Percentiles rank a stretch among this genome's conserved stretches.
These are phyloP conservation scores for Pontederia crassipes DNA, from an alignment of 176 grass and related monocot genomes.

Conservation along the genomic window DNA sequence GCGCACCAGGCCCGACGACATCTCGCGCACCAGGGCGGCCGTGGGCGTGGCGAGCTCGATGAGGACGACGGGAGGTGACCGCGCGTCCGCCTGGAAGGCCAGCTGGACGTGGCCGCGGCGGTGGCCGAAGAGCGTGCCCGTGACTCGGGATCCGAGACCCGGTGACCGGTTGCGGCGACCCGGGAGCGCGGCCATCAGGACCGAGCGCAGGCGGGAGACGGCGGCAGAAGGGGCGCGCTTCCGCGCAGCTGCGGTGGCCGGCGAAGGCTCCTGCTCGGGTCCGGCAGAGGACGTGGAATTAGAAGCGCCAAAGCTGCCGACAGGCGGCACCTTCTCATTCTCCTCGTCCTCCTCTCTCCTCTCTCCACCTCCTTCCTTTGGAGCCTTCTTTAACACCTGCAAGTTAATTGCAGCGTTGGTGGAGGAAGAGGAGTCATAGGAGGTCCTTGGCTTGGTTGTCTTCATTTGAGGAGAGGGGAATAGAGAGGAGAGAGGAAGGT, in stretches of 20 bases:
- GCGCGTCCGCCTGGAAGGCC: background rate
- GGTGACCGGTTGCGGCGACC: background rate
- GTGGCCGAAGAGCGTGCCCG: background rate
- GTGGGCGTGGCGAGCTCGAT: too few relatives aligned
- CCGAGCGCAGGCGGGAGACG: background rate
- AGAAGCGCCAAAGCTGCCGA: background rate
- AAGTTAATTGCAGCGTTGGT: background rate
- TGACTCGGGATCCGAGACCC: background rate
- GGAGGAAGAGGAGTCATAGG: slow-evolving; percentile 1
- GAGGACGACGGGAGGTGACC: too few relatives aligned
- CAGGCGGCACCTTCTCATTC: background rate
- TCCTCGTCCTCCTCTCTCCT: background rate
- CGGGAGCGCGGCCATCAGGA: background rate
- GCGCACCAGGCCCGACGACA: slow-evolving; percentile 2
- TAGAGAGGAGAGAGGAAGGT: too few relatives aligned
- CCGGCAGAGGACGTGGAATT: background rate
- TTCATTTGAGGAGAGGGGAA: too few relatives aligned
- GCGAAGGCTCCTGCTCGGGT: background rate
- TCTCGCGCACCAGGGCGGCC: slow-evolving; percentile 1
- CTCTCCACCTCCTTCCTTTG: background rate
- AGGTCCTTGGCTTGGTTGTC: too few relatives aligned
- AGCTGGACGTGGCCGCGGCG: slow-evolving; percentile 8
- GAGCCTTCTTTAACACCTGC: background rate
- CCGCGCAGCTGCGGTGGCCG: background rate
- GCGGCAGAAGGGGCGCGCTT: background rate